Percentiles rank a stretch among this genome's conserved stretches.
Evolutionary conservation across 78 protist species (phyloP).

Genomic region (Guillardia theta): DNA sequence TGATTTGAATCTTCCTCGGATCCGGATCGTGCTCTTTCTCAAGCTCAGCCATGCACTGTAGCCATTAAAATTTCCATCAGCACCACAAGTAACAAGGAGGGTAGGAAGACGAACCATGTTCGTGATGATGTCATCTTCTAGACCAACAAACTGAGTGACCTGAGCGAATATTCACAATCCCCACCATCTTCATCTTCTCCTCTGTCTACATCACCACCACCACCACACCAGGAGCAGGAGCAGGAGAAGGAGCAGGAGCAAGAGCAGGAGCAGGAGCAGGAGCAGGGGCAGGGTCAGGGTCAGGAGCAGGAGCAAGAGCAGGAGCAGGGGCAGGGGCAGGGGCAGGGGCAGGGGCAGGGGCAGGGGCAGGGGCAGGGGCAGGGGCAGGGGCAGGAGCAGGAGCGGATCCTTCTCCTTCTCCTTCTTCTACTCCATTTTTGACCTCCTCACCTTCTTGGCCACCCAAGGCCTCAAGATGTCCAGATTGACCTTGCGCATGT

Average conservation of each 20-base stretch:
- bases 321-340: no score
- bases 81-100: not conserved
- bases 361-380: no score
- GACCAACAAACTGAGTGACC: not conserved
- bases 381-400: no score
- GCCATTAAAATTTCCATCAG: not conserved
- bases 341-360: no score
- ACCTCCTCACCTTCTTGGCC: not conserved
- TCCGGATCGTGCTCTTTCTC: conserved; percentile 11
- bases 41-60: not conserved
- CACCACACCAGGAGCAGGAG: no score
- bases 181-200: not conserved
- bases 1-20: not conserved
- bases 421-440: no score
- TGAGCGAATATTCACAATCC: not conserved
- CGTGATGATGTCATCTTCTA: conserved; percentile 18
- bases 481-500: not conserved
- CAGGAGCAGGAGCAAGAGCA: no score
- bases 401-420: no score
- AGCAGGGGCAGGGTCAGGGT: no score
- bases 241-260: no score
- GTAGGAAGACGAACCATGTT: not conserved
- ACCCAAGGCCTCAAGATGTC: conserved; percentile 21
- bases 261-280: no score
- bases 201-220: not conserved